Base-by-base conservation (phyloP, 805 yeast species). In the Saccharomycopsis schoenii region DNA sequence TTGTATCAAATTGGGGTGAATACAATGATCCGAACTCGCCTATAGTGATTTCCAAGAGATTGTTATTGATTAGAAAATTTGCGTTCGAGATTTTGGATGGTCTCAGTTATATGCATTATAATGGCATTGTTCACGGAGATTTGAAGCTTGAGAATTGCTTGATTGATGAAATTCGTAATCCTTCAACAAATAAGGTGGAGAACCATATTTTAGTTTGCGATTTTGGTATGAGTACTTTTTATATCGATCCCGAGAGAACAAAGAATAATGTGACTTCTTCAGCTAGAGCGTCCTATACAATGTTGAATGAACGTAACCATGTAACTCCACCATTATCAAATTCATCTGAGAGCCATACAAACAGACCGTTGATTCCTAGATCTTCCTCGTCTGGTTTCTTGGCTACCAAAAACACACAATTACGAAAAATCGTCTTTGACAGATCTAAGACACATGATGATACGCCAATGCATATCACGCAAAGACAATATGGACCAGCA, bases 91-190 rank as follows among this genome's bases (percentile, higher is more conserved):
- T 90, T 2, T 78, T 82, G 2, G 70, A 74, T 12, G 92, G 87
- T 0, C 69, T 89, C 12, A 67, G 73, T 58, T 88, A 86, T 69
- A 76, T 90, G 81, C 89, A 84, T 69, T 80, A 79, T 63, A 75
- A 77, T 6, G 73, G 84, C 1, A 77, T 88, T 39, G 88, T 85
- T 9, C 97, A 89, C 68, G 92, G 96, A 1, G 97, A 89, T 72
- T 71, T 89, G 56, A 89, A 89, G 72, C 76, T 89, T 54, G 97
- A 89, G 67, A 89, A 89, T 68, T 88, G 93, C 63, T 73, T 89
- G 54, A 70, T 89, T 34, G 84, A 84, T 63, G 73, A 76, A 21
- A 66, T 66, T 56, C 64, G 65, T 5, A 65, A 64, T 12, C 70
- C 69, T 4, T 62, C 65, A 21, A 63, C 66, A 37, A 65, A 73